Percentiles rank a stretch among this genome's conserved stretches.
These are phyloP conservation scores for Ramularia endophylla DNA, from an alignment of 2,329 filamentous ascomycete genomes.

Conservation along the genomic window DNA sequence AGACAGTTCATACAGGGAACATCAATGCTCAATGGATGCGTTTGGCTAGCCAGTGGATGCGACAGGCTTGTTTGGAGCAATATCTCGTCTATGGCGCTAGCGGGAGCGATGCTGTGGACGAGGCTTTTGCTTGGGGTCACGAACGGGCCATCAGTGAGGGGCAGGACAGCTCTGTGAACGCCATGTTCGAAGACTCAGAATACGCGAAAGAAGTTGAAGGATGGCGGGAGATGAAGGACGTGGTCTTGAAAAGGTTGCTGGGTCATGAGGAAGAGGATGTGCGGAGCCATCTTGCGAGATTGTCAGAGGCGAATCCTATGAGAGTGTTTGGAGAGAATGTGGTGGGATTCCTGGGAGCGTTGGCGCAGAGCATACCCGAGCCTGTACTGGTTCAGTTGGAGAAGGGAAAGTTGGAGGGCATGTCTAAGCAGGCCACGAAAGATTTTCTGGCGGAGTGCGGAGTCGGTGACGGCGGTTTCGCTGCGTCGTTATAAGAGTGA, in stretches of 20 bases:
- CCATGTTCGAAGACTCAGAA: slow-evolving; percentile 32
- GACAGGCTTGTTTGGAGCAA: slow-evolving; percentile 47
- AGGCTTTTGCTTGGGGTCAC: slow-evolving; percentile 41
- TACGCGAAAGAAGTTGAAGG: slow-evolving; percentile 26
- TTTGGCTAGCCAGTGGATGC: slow-evolving; percentile 43
- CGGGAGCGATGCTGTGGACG: slow-evolving; percentile 34
- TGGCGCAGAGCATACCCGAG: slow-evolving; percentile 39
- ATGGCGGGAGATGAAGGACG: slow-evolving; percentile 35
- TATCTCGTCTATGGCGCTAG: slow-evolving; percentile 35
- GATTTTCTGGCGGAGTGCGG: slow-evolving; percentile 30
- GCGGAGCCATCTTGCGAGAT: slow-evolving; percentile 27
- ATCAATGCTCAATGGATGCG: slow-evolving; percentile 39
- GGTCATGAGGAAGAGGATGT: slow-evolving; percentile 16
- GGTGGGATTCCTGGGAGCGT: slow-evolving; percentile 36
- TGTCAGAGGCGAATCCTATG: slow-evolving; percentile 28
- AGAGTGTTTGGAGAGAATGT: slow-evolving; percentile 36
- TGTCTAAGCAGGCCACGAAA: slow-evolving; percentile 35
- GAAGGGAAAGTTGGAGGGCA: slow-evolving; percentile 37
- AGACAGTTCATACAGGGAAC: slow-evolving; percentile 28
- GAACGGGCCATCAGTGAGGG: slow-evolving; percentile 24
- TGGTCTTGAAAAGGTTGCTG: slow-evolving; percentile 27
- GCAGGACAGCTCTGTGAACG: slow-evolving; percentile 27
- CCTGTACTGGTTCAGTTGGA: slow-evolving; percentile 51
- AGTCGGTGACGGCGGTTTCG: slow-evolving; percentile 8
- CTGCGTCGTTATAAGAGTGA: no score